Evolutionary conservation across 179 eudicot genomes (phyloP).

Genomic region (Nepenthes alata): DNA sequence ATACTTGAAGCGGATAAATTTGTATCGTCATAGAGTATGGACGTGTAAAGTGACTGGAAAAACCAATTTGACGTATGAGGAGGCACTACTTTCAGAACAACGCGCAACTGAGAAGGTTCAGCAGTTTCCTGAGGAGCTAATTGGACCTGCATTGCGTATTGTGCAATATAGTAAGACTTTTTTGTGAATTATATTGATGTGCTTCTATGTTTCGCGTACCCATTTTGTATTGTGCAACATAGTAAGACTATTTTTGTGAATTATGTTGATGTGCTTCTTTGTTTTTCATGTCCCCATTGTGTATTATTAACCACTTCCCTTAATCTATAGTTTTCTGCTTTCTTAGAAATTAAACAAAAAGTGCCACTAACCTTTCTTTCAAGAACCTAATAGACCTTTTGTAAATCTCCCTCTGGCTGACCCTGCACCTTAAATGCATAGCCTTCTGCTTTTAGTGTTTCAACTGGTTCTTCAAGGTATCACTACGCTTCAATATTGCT

Average conservation of each 20-base stretch:
- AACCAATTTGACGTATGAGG: conserved; percentile 79
- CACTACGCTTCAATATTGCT: too few relatives aligned
- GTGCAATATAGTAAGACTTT: conserved; percentile 72
- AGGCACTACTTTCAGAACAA: conserved; percentile 81
- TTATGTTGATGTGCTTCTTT: background rate
- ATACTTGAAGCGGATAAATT: conserved; percentile 69
- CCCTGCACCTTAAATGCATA: too few relatives aligned
- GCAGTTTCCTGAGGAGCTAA: conserved; percentile 66
- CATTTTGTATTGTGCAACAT: conserved; percentile 64
- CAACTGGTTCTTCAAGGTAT: too few relatives aligned
- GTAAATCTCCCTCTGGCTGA: too few relatives aligned
- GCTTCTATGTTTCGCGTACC: background rate
- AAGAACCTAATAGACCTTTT: too few relatives aligned
- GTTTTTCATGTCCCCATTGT: too few relatives aligned
- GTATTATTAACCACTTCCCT: too few relatives aligned
- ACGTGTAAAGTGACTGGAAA: conserved; percentile 83
- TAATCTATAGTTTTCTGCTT: too few relatives aligned
- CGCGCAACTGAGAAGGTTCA: conserved; percentile 60
- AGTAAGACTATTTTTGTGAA: conserved; percentile 38
- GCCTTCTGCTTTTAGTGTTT: too few relatives aligned
- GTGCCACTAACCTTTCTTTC: too few relatives aligned
- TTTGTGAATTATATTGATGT: background rate
- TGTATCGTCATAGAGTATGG: conserved; percentile 82
- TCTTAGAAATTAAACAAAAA: too few relatives aligned
- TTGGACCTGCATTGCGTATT: conserved; percentile 53